These are phyloP conservation scores for Maudiozyma humilis DNA, from an alignment of 1,139 yeast genomes.

Conservation along the genomic window DNA sequence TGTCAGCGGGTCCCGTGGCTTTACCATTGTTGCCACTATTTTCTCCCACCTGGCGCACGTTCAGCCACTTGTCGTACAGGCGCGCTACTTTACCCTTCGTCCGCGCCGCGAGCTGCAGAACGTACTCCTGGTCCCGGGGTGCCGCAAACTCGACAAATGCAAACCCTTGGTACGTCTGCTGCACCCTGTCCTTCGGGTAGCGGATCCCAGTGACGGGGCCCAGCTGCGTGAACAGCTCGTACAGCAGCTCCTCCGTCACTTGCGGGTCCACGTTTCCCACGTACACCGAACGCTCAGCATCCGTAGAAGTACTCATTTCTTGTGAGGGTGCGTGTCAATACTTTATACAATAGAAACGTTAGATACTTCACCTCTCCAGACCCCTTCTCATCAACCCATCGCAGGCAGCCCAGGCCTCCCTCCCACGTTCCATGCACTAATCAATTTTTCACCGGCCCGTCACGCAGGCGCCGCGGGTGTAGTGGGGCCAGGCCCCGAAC, in stretches of 20 bases:
- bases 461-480: too few species aligned
- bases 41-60: conserved; percentile 43
- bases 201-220: conserved; percentile 68
- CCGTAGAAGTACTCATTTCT: background rate
- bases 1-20: conserved; percentile 10
- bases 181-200: conserved; percentile 72
- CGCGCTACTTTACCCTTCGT: conserved; percentile 31
- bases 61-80: conserved; percentile 56
- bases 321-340: too few species aligned
- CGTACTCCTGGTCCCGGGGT: conserved; percentile 63
- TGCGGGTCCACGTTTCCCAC: conserved; percentile 77
- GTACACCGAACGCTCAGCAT: conserved; percentile 64
- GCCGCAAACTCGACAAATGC: conserved; percentile 74
- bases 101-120: conserved; percentile 44
- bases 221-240: conserved; percentile 78
- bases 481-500: too few species aligned
- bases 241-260: conserved; percentile 59
- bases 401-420: too few species aligned
- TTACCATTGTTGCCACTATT: conserved; percentile 30
- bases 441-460: too few species aligned
- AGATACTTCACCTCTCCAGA: too few species aligned
- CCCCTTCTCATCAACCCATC: too few species aligned
- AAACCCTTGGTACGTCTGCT: conserved; percentile 70
- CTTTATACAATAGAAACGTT: too few species aligned
- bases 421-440: too few species aligned